Conservation (phyloP, 2,329 filamentous ascomycete genomes). For the Scedosporium aurantiacum region DNA sequence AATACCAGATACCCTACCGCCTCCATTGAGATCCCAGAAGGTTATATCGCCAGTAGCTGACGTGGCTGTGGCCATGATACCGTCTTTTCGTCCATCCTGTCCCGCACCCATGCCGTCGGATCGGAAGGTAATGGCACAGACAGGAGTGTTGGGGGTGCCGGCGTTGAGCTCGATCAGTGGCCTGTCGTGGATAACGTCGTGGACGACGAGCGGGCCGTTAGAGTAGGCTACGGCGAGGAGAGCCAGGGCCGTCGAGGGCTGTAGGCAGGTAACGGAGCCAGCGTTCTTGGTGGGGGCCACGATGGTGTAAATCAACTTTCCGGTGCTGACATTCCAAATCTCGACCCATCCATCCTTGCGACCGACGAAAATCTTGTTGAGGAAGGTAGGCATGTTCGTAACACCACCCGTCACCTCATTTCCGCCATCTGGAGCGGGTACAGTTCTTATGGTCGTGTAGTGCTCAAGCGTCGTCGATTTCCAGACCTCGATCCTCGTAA, state of each 20-base stretch:
- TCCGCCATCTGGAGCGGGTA: constrained; percentile 43
- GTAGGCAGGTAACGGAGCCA: constrained; percentile 76
- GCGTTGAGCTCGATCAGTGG: constrained; percentile 58
- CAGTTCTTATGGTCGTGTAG: constrained; percentile 70
- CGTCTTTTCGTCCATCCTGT: constrained; percentile 70
- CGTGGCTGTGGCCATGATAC: constrained; percentile 89
- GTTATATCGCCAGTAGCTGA: constrained; percentile 74
- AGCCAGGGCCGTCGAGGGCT: constrained; percentile 74
- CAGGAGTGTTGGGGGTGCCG: constrained; percentile 50
- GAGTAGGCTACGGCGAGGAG: constrained; percentile 82
- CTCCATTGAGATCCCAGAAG: constrained; percentile 90
- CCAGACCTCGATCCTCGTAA: constrained; percentile 77
- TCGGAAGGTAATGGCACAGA: constrained; percentile 81
- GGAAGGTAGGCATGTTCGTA: constrained; percentile 81
- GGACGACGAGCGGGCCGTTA: constrained; percentile 66
- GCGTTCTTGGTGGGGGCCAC: constrained; percentile 61
- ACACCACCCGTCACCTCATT: constrained; percentile 67
- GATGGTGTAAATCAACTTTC: constrained; percentile 82
- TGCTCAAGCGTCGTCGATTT: constrained; percentile 74
- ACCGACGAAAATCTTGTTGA: constrained; percentile 92
- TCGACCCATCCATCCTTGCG: constrained; percentile 82
- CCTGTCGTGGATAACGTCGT: constrained; percentile 72
- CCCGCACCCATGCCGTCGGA: constrained; percentile 83
- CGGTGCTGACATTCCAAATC: constrained; percentile 94
- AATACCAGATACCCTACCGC: constrained; percentile 75